Percentiles rank a stretch among this genome's conserved stretches.
phyloP scores from a whole-genome alignment of 2,329 filamentous ascomycete genomes.

The Fusarium caatingaense region DNA sequence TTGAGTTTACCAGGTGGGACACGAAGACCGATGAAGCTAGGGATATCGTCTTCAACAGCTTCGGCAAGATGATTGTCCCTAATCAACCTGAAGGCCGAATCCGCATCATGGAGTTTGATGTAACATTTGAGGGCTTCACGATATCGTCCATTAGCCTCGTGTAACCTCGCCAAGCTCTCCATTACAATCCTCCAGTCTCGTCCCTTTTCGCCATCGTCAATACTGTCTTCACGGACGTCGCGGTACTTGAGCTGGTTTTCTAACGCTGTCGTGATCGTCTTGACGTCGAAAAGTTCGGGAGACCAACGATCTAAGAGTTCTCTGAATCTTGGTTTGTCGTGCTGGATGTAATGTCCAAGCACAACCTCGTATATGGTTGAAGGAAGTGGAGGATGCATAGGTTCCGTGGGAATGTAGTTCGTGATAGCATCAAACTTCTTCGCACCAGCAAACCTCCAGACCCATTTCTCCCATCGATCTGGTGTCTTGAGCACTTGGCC shows the following conservation, averaged over 20 bases:
- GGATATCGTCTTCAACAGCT: constrained; percentile 88
- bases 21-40: constrained; percentile 87
- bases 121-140: constrained; percentile 89
- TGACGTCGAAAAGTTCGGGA: constrained; percentile 83
- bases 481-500: constrained; percentile 84
- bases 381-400: constrained; percentile 82
- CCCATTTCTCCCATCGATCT: constrained; percentile 93
- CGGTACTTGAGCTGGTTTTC: constrained; percentile 84
- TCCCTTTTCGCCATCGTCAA: constrained; percentile 77
- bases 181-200: constrained; percentile 92
- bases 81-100: constrained; percentile 87
- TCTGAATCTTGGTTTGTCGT: constrained; percentile 79
- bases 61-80: constrained; percentile 90
- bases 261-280: constrained; percentile 79
- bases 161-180: constrained; percentile 85
- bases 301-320: constrained; percentile 87
- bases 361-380: constrained; percentile 89
- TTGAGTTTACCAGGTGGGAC: constrained; percentile 77
- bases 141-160: constrained; percentile 82
- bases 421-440: constrained; percentile 92
- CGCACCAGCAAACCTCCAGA: constrained; percentile 88
- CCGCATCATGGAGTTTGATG: constrained; percentile 90
- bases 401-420: constrained; percentile 80
- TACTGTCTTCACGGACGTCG: constrained; percentile 78
- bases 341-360: constrained; percentile 86